Base-by-base conservation (phyloP, 1,139 yeast species). In the Diutina scorzettiae region DNA sequence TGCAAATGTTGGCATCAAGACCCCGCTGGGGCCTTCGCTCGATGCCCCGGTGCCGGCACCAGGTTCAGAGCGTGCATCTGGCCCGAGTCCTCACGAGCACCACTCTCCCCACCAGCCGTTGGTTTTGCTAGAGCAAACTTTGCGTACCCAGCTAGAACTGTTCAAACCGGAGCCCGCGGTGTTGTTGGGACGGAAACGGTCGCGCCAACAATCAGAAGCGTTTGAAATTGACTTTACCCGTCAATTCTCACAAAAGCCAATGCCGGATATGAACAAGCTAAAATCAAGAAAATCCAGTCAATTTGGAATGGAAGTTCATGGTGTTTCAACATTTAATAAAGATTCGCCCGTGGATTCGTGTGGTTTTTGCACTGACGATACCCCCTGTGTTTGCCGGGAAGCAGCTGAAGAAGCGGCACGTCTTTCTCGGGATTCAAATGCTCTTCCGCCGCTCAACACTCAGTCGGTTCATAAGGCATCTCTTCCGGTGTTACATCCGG, bases 381-480 rank as follows among this genome's bases (percentile, higher is more conserved):
- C 95, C 0, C 93, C 95, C 4, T 89, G 97, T 61, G 84, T 89
- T 2, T 89, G 97, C 58, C 76, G 91, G 27, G 96, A 81, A 54
- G 83, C 89, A 7, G 87, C 81, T 1, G 71, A 71, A 50, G 84
- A 78, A 50, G 73, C 73, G 2, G 73, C 71, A 1, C 51, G 60
- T 31, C 52, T 68, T 41, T 60, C 58, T 41, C 16, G n/a, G 14
- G 39, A 34, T 14, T 14, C 28, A 1, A 34, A 34, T 23, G 25
- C 39, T 1, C 17, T 34, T 7, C 39, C 39, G 4, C 39, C 39
- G 8, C 28, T 34, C 19, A 34, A 34, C 11, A 32, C 11, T 11
- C 37, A 72, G 69, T 48, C 47, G 54, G 41, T 60, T 57, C 40
- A 44, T 7, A 65, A 61, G 44, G 47, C 60, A 2, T 59, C 70